Conservation (phyloP, 345 rosid genomes). For the Toxicodendron radicans region DNA sequence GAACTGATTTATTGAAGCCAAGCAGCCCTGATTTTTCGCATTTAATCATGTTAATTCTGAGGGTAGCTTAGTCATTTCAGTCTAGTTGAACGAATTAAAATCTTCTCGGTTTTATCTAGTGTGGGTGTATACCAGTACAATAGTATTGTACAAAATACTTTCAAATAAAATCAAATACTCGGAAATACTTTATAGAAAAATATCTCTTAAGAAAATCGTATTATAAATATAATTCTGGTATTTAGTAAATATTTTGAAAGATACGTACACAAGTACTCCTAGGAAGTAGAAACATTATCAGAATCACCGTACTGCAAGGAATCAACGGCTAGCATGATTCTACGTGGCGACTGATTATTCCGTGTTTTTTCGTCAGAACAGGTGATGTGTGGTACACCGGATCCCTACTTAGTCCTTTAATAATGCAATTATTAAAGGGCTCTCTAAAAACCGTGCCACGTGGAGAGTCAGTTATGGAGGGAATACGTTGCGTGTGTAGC, state of each 20-base stretch:
- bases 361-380: not conserved
- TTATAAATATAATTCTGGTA: not conserved
- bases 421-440: not conserved
- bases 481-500: conserved; percentile 16
- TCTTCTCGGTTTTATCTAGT: not conserved
- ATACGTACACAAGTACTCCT: too few relatives aligned
- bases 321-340: not conserved
- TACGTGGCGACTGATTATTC: conserved; percentile 4
- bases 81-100: not conserved
- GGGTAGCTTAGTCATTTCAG: not conserved
- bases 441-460: not conserved
- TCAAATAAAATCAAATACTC: not conserved
- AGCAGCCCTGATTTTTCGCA: not conserved
- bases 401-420: not conserved
- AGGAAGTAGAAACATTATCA: too few relatives aligned
- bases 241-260: too few relatives aligned
- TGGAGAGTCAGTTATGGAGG: not conserved
- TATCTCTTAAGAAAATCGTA: too few relatives aligned
- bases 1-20: not conserved
- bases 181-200: not conserved
- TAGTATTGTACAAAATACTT: too few relatives aligned
- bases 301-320: too few relatives aligned
- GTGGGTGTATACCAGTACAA: not conserved
- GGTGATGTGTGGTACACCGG: not conserved
- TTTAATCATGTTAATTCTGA: not conserved